Evolutionary conservation across 148 eudicot species (phyloP), one percentile per base, ranked within the genome.

Genomic region (Rhododendron kiyosumense): DNA sequence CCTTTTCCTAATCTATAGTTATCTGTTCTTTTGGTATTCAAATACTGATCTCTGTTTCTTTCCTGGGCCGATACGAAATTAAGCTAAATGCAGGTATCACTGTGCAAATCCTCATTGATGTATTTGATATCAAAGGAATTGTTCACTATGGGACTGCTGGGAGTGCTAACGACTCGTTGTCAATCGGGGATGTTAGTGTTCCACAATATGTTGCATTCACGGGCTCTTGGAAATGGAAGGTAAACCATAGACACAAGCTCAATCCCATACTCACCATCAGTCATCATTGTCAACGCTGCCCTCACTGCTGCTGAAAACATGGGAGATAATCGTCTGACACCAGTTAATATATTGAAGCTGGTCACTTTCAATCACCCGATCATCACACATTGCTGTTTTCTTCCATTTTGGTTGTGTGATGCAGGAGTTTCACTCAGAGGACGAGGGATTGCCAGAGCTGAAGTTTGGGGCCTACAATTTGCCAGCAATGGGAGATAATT

Each of bases 91-190:
- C 94, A 85, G 95, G 93, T 24, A 85, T 93, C 36, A 89, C 94
- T 0, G 89, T 92, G 38, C 92, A 93, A 87, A 79, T 88, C 81
- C 91, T 93, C 1, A 45, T 92, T 77, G 92, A 90, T 59, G 86
- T 87, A 26, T 92, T 93, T 61, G 88, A 93, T 13, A 80, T 93
- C 7, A 84, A 71, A 71, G 95, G 95, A 38, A 80, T 93, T 6
- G 94, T 93, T 84, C 92, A 92, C 67, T 93, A 93, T 81, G 95
- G 95, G 67, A 90, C 86, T 81, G 95, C 95, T n/a, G 95, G 95
- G 34, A 86, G 91, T 85, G 87, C 93, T 48, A 91, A 92, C 45
- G 79, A 90, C 86, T 89, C 91, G 0, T 78, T 92, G 85, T 78
- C 79, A 18, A 48, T 93, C 3, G 95, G 95, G 17, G 93, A 90